A percentile compares a stretch with the other conserved stretches of the same genome.
These are phyloP conservation scores for Trametes cinnabarina DNA, from an alignment of 768 basidiomycete species.

Conservation along the genomic window DNA sequence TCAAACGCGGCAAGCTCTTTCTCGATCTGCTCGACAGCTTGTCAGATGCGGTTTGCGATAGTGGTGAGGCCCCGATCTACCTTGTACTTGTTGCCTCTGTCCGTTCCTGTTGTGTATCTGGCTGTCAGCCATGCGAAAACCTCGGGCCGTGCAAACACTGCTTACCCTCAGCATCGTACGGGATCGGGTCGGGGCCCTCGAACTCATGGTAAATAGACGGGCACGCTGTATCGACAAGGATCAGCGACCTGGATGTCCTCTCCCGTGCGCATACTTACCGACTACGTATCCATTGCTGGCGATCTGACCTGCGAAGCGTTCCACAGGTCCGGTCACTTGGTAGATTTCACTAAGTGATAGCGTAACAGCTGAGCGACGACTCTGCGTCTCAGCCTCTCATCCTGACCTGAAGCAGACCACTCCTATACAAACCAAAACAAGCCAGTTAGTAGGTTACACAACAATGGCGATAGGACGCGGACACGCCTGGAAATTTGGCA, in stretches of 20 bases:
- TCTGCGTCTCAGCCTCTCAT: not conserved
- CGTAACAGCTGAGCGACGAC: not conserved
- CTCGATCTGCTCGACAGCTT: constrained; percentile 58
- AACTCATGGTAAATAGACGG: constrained; percentile 93
- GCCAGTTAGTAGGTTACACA: constrained; percentile 50
- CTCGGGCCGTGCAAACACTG: too few relatives aligned
- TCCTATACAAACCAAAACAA: constrained; percentile 60
- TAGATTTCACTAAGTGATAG: constrained; percentile 75
- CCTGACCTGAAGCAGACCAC: constrained; percentile 77
- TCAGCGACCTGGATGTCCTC: not conserved
- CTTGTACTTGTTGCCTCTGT: constrained; percentile 93
- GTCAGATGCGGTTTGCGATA: not conserved
- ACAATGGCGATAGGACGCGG: not conserved
- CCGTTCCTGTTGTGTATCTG: constrained; percentile 59
- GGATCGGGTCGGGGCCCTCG: constrained; percentile 80
- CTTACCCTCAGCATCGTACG: constrained; percentile 82
- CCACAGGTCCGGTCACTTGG: constrained; percentile 96
- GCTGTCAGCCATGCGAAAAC: too few relatives aligned
- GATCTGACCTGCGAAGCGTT: constrained; percentile 85
- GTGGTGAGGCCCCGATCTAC: constrained; percentile 35
- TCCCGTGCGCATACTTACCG: constrained; percentile 43
- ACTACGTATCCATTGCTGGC: constrained; percentile 85
- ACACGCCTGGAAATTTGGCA: constrained; percentile 82
- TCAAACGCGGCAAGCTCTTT: constrained; percentile 87
- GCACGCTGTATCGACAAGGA: constrained; percentile 49